These are phyloP conservation scores for Sporothrix euskadiensis DNA, from an alignment of 2,329 filamentous ascomycete species.

Conservation along the genomic window DNA sequence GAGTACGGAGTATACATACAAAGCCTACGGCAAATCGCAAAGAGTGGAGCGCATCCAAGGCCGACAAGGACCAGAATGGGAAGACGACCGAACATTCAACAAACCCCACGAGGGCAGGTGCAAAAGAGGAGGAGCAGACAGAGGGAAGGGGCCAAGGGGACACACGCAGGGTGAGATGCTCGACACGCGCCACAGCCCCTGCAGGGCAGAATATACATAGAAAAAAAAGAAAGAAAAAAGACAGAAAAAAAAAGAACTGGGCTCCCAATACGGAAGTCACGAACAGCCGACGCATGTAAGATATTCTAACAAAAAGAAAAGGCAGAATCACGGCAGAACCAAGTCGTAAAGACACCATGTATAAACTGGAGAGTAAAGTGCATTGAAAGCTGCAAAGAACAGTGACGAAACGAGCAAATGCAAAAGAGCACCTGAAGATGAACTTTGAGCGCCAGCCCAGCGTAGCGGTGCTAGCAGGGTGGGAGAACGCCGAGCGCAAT, in stretches of 20 bases:
- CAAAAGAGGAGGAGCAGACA: neutral
- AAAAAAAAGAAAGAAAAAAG: neutral
- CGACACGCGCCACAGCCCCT: neutral
- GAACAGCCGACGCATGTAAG: neutral
- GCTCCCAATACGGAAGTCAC: neutral
- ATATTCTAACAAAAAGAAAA: neutral
- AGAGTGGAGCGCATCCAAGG: slow-evolving; percentile 1
- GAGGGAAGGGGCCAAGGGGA: neutral
- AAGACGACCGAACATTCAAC: neutral
- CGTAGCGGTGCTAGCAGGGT: neutral
- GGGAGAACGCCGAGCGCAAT: slow-evolving; percentile 7
- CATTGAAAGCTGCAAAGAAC: neutral
- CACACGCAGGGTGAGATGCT: neutral
- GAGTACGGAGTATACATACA: neutral
- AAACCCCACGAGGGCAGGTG: neutral
- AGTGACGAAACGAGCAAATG: neutral
- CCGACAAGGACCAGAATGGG: neutral
- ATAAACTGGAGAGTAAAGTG: neutral
- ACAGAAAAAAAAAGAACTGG: neutral
- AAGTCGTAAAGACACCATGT: neutral
- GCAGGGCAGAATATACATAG: slow-evolving; percentile 1
- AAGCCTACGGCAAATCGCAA: slow-evolving; percentile 9
- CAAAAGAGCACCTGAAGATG: neutral
- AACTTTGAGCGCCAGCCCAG: neutral
- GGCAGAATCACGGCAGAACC: neutral